Base-by-base conservation (phyloP, 805 yeast species). In the Yamadazyma akitaensis region DNA sequence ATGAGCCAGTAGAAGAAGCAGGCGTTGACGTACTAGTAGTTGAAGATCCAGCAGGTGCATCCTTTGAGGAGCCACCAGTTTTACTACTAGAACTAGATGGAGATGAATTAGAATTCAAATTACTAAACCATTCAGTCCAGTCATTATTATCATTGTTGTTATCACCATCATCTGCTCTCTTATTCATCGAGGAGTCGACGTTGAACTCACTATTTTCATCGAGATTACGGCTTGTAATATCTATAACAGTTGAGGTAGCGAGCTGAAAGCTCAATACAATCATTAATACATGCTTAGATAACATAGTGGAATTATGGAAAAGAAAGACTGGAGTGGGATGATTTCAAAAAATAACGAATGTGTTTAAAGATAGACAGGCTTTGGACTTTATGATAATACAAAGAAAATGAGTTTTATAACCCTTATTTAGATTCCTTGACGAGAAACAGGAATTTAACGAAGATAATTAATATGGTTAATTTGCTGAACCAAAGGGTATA, bases 251-350 rank as follows among this genome's bases (percentile, higher is more conserved):
- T 10, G 41, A 13, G 5, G 44, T 28, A 19, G 33, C 42, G 9
- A 45, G 17, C 14, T 44, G 41, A n/a, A 13, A 28, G 10, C 40
- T 26, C 16, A 45, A 36, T n/a, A 45, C 8, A 30, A 40, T 7
- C 24, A 40, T 14, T 24, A 30, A n/a, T 8, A 46, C n/a, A 18
- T 26, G 37, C 14, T 42, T 37, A 21, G 36, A 33, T 19, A 46
- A 24, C 40, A 45, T 47, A 35, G 32, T 38, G 26, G 25, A 40
- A 30, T 19, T 24, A 26, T 25, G 17, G 21, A 18, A 43, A 49
- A 46, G 52, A 49, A 49, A 43, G 52, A 49, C 52, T 44, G 34
- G 19, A 43, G 49, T 45, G 37, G 40, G 47, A 21, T 17, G 9
- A 26, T 33, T 14, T 14, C 19, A 14, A 21, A 16, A 13, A 16